phyloP scores from a whole-genome alignment of 768 basidiomycete genomes.

The Filobasidium floriforme region DNA sequence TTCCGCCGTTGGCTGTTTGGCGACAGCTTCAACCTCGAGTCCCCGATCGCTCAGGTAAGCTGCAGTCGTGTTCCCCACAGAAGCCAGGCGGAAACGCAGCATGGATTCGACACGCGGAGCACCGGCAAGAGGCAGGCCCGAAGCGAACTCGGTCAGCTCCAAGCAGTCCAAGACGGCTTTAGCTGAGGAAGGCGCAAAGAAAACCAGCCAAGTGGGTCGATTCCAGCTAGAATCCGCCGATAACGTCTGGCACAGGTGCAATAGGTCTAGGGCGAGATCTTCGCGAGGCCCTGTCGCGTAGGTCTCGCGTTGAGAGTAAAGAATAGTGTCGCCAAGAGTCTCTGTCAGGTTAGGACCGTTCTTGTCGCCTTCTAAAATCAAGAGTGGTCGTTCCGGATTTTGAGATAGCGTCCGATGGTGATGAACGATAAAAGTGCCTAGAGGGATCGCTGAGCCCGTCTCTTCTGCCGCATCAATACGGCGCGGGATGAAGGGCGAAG shows the following conservation, averaged over 20 bases:
- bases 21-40: conserved; percentile 1
- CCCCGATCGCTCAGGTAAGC: background rate
- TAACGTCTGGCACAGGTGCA: background rate
- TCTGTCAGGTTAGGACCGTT: conserved; percentile 2
- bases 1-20: conserved; percentile 6
- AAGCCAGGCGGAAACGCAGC: background rate
- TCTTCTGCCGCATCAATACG: conserved; percentile 5
- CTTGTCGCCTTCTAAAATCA: conserved; percentile 16
- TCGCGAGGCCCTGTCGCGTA: background rate
- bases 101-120: background rate
- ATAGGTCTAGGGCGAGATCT: background rate
- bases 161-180: conserved; percentile 1
- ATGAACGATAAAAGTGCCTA: conserved; percentile 7
- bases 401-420: background rate
- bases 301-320: background rate
- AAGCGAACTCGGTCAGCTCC: background rate
- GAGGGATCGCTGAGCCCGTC: conserved; percentile 10
- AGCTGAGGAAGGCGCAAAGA: conserved; percentile 17
- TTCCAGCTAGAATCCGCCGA: background rate
- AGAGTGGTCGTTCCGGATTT: background rate
- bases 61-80: conserved; percentile 3
- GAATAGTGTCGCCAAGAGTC: background rate
- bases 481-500: background rate
- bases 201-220: conserved; percentile 8
- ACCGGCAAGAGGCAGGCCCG: background rate